Base-by-base conservation (phyloP, 306 rosid genomes). In the Macrotyloma uniflorum region DNA sequence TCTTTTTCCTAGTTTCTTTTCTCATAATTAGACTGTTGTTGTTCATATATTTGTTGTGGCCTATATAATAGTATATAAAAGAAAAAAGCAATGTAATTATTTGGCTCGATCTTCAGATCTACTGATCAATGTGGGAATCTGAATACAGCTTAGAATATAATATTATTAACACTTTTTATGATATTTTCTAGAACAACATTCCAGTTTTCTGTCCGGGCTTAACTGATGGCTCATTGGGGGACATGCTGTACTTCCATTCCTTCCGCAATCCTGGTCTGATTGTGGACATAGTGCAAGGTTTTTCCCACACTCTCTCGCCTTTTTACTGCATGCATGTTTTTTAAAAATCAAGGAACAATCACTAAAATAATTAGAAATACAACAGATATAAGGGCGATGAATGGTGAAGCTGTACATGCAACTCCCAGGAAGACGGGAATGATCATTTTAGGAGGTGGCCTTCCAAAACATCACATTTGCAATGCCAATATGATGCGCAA, bases 401-500 rank as follows among this genome's bases (percentile, higher is more conserved):
- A 93, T 79, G 89, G 94, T 67, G 98, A 95, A 86, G 99, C 99
- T 35, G 96, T 93, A 23, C 97, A 90, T 79, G 93, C 96, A 50
- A 85, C 40, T 80, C 93, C 95, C 28, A 89, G 98, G 83, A 95
- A 93, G 88, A 95, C 99, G 11, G 97, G 98, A 81, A 90, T 95
- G 90, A 85, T 93, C 23, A 79, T 93, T 80, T 93, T 95, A 12
- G 99, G 98, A 59, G 99, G 99, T 20, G 98, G 98, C 12, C 86
- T 95, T 67, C 99, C 99, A 6, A 95, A 95, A 79, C 99, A 95
- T 85, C 99, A 95, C 87, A 93, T 93, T 81, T 95, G 97, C 93
- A 95, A 95, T 74, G 99, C 99, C 89, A 95, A 95, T 82, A 95
- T 95, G 99, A 89, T 93, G 93, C 98, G 97, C 30, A 95, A 93